These are phyloP conservation scores for Candida xiaguanensis DNA, from an alignment of 805 yeast genomes.

Conservation along the genomic window DNA sequence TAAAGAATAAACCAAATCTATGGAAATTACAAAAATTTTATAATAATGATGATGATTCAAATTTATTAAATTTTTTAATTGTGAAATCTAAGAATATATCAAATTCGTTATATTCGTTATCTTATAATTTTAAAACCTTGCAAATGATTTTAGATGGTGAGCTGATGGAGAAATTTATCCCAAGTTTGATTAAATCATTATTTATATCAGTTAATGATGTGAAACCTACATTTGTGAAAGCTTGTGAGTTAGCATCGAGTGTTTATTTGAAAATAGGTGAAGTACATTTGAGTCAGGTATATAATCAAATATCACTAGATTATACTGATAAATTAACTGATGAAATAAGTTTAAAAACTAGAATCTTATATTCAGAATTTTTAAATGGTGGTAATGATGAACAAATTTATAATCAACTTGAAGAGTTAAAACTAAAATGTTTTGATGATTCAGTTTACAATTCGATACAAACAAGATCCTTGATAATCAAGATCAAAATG, in stretches of 20 bases:
- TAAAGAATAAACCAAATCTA: slow-evolving; percentile 63
- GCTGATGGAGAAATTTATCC: slow-evolving; percentile 43
- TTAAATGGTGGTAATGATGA: slow-evolving; percentile 36
- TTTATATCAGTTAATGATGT: slow-evolving; percentile 52
- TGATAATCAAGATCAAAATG: slow-evolving; percentile 34
- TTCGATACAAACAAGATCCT: slow-evolving; percentile 36
- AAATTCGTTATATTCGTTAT: slow-evolving; percentile 50
- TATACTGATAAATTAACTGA: slow-evolving; percentile 40
- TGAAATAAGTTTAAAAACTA: slow-evolving; percentile 32
- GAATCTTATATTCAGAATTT: slow-evolving; percentile 37
- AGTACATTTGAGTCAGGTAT: slow-evolving; percentile 42
- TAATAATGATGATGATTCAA: slow-evolving; percentile 48
- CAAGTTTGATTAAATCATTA: slow-evolving; percentile 54
- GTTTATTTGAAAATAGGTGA: slow-evolving; percentile 54
- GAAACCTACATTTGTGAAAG: slow-evolving; percentile 40
- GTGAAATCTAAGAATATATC: slow-evolving; percentile 50
- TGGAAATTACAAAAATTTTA: slow-evolving; percentile 45
- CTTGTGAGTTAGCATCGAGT: slow-evolving; percentile 43
- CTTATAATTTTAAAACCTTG: slow-evolving; percentile 62
- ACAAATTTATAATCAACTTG: slow-evolving; percentile 32
- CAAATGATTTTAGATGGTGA: slow-evolving; percentile 56
- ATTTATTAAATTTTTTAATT: slow-evolving; percentile 60
- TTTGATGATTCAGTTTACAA: slow-evolving; percentile 39
- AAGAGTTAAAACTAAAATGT: slow-evolving; percentile 22
- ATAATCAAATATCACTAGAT: slow-evolving; percentile 44